These are phyloP conservation scores for Allium sativum DNA, from an alignment of 106 monocot species.

Conservation along the genomic window DNA sequence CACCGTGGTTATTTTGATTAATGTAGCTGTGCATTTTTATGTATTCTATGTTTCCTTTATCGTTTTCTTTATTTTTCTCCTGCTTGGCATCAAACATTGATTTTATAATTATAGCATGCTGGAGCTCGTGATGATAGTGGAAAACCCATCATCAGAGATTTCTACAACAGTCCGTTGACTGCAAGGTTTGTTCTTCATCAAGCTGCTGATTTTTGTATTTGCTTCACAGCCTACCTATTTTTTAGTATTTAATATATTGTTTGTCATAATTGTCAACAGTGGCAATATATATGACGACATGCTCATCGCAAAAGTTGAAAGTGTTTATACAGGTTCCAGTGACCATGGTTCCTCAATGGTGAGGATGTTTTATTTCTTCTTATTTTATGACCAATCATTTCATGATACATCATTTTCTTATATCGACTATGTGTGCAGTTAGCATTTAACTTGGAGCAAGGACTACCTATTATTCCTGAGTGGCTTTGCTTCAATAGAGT, in stretches of 20 bases:
- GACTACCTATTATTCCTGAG: conserved; percentile 71
- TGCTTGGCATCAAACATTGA: too few relatives aligned
- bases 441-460: conserved; percentile 79
- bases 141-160: conserved; percentile 67
- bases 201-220: not conserved
- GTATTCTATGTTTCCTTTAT: not conserved
- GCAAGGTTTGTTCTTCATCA: conserved; percentile 41
- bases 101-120: conserved; percentile 45
- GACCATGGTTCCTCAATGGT: conserved; percentile 83
- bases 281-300: conserved; percentile 79
- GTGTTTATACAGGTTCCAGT: conserved; percentile 75
- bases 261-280: conserved; percentile 23
- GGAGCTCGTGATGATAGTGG: conserved; percentile 93
- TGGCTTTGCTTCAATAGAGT: conserved; percentile 83
- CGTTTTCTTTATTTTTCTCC: not conserved
- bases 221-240: too few relatives aligned
- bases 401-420: conserved; percentile 2
- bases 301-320: conserved; percentile 78
- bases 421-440: conserved; percentile 38
- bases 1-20: too few relatives aligned
- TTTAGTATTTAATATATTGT: not conserved
- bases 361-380: not conserved
- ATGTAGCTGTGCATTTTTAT: too few relatives aligned
- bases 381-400: not conserved
- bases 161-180: conserved; percentile 79